Percentiles rank a stretch among this genome's conserved stretches.
Conservation (phyloP, 2,329 filamentous ascomycete species). For the Huntiella bhutanensis region DNA sequence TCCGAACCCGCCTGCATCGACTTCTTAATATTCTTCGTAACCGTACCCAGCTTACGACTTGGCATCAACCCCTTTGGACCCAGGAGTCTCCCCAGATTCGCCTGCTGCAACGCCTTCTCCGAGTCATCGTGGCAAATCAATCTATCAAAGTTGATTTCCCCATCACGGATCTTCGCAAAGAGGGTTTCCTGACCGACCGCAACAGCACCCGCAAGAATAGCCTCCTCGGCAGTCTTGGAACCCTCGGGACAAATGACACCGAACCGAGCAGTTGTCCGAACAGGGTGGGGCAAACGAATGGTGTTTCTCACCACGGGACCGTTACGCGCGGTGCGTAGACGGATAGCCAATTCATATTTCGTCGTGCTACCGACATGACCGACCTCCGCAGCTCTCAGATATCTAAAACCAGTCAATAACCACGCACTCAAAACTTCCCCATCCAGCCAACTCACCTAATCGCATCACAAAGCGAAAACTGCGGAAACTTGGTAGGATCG, state of each 20-base stretch:
- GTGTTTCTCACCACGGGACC: slow-evolving; percentile 75
- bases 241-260: slow-evolving; percentile 80
- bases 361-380: slow-evolving; percentile 51
- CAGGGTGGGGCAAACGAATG: slow-evolving; percentile 71
- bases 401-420: slow-evolving; percentile 4
- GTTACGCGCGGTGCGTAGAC: slow-evolving; percentile 65
- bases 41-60: slow-evolving; percentile 67
- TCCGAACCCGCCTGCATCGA: slow-evolving; percentile 63
- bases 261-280: slow-evolving; percentile 74
- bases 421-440: background rate
- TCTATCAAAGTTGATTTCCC: slow-evolving; percentile 70
- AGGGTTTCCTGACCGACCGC: slow-evolving; percentile 72
- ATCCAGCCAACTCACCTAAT: slow-evolving; percentile 45
- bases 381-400: slow-evolving; percentile 75
- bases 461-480: slow-evolving; percentile 75
- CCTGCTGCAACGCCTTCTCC: slow-evolving; percentile 61
- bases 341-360: slow-evolving; percentile 82
- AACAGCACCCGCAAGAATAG: slow-evolving; percentile 58
- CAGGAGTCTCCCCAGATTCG: slow-evolving; percentile 59
- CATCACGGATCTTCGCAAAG: slow-evolving; percentile 56
- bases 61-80: slow-evolving; percentile 91
- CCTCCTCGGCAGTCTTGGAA: slow-evolving; percentile 54
- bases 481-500: slow-evolving; percentile 41
- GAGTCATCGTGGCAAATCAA: slow-evolving; percentile 72
- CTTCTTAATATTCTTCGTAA: slow-evolving; percentile 60